phyloP scores from a whole-genome alignment of 768 basidiomycete genomes.

The Coprinellus micaceus region DNA sequence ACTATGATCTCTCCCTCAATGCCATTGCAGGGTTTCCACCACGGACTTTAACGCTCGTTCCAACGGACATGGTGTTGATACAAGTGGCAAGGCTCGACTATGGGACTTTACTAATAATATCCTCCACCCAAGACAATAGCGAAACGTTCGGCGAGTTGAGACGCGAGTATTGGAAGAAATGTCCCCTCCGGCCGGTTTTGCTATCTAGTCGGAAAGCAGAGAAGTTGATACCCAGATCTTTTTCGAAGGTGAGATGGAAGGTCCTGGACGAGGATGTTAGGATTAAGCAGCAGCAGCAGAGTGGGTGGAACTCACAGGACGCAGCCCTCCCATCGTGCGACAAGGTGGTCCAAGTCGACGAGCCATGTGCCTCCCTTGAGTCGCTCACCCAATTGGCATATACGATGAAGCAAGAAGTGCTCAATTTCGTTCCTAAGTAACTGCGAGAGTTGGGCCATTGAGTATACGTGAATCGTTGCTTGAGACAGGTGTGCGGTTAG shows the following conservation, averaged over 20 bases:
- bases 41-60: too few species aligned
- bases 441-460: conserved; percentile 72
- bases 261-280: conserved; percentile 40
- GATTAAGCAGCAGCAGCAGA: not conserved
- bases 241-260: conserved; percentile 54
- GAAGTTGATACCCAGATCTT: conserved; percentile 50
- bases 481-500: conserved; percentile 78
- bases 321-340: conserved; percentile 79
- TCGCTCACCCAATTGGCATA: conserved; percentile 63
- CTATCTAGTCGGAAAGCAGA: conserved; percentile 53
- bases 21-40: not conserved
- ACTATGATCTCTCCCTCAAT: not conserved
- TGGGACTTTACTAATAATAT: conserved; percentile 38
- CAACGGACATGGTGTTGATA: not conserved
- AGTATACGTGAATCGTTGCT: conserved; percentile 69
- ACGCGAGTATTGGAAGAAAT: conserved; percentile 38
- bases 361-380: conserved; percentile 73
- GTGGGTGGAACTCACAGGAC: conserved; percentile 55
- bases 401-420: conserved; percentile 60
- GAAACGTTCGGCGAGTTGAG: conserved; percentile 22
- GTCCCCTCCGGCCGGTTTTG: conserved; percentile 36
- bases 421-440: conserved; percentile 77
- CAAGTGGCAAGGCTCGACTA: not conserved
- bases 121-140: conserved; percentile 54
- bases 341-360: conserved; percentile 65